Conservation (phyloP, 352 stramenopile genomes). For the Plasmopara viticola region DNA sequence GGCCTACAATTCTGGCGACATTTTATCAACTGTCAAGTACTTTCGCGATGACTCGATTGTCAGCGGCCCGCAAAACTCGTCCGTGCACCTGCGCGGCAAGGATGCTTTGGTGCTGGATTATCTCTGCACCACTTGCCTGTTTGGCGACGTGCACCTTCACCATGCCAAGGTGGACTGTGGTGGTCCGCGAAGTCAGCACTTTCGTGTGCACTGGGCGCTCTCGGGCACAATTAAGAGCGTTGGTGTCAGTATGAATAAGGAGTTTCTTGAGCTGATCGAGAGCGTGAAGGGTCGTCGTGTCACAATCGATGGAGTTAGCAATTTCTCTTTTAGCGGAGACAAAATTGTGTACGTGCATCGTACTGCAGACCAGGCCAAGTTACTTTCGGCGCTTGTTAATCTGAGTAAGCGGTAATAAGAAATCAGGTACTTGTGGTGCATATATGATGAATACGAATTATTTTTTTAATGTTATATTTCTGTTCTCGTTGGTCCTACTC, state of each 20-base stretch:
- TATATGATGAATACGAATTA: too few species aligned
- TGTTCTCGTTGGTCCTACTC: too few species aligned
- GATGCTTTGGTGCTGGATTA: slow-evolving; percentile 85
- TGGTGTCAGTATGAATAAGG: slow-evolving; percentile 83
- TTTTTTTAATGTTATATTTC: too few species aligned
- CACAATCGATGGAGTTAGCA: slow-evolving; percentile 82
- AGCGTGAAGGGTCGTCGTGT: slow-evolving; percentile 73
- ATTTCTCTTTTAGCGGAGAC: slow-evolving; percentile 82
- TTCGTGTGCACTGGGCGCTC: slow-evolving; percentile 81
- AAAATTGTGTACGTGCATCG: slow-evolving; percentile 87
- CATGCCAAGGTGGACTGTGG: slow-evolving; percentile 82
- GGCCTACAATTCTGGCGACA: slow-evolving; percentile 76
- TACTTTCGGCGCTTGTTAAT: slow-evolving; percentile 72
- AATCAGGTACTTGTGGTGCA: too few species aligned
- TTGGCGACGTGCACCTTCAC: slow-evolving; percentile 63
- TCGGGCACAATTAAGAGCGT: slow-evolving; percentile 67
- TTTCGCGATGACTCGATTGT: slow-evolving; percentile 87
- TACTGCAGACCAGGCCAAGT: slow-evolving; percentile 85
- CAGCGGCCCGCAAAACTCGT: slow-evolving; percentile 79
- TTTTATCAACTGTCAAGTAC: slow-evolving; percentile 68
- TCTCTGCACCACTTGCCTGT: slow-evolving; percentile 79
- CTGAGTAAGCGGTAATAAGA: slow-evolving; percentile 58
- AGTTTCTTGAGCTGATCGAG: slow-evolving; percentile 81
- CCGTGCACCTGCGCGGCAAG: slow-evolving; percentile 71
- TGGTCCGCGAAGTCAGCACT: slow-evolving; percentile 76